Evolutionary conservation across 2,329 filamentous ascomycete species (phyloP).

Genomic region (Penicillium sumatraense): DNA sequence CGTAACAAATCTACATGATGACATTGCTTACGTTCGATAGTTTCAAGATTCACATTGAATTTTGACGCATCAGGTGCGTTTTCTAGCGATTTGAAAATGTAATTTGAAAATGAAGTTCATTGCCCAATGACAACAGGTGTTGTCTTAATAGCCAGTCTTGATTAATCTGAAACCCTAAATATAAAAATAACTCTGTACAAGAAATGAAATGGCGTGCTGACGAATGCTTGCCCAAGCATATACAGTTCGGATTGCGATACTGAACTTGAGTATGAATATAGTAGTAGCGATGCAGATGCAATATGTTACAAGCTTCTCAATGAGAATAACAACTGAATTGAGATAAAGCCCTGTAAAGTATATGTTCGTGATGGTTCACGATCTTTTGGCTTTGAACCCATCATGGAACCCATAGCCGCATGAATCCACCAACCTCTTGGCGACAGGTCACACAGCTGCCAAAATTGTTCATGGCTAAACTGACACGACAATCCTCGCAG

Average conservation of each 20-base stretch:
- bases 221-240: background rate
- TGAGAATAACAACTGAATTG: conserved; percentile 2
- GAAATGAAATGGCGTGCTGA: conserved; percentile 2
- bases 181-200: conserved; percentile 9
- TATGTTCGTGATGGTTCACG: no score
- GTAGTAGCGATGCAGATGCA: conserved; percentile 9
- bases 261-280: background rate
- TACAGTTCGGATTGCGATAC: background rate
- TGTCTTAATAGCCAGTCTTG: conserved; percentile 9
- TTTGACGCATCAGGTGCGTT: no score
- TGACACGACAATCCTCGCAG: conserved; percentile 93
- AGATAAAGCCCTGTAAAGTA: no score
- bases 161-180: conserved; percentile 10
- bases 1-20: background rate
- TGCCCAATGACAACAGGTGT: no score
- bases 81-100: background rate
- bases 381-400: no score
- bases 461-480: conserved; percentile 95
- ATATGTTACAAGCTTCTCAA: conserved; percentile 23
- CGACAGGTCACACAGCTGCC: conserved; percentile 95
- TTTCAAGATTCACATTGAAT: no score
- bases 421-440: conserved; percentile 85
- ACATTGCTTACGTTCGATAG: no score
- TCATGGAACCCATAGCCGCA: conserved; percentile 82
- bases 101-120: background rate